These are phyloP conservation scores for Penicillium sp. DNA, from an alignment of 2,329 filamentous ascomycete genomes.

Conservation along the genomic window DNA sequence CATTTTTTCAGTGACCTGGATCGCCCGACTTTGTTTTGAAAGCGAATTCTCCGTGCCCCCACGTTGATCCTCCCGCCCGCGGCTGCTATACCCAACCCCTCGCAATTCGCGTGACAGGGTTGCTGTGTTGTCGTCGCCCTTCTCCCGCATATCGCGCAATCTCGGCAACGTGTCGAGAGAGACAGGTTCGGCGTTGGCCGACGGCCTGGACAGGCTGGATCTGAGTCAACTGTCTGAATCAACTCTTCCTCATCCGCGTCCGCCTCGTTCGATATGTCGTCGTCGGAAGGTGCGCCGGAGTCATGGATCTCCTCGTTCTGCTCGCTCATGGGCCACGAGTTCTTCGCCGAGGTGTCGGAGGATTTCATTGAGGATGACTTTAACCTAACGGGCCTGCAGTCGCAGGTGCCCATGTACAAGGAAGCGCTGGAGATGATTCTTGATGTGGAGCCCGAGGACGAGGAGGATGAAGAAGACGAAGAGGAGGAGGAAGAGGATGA, in stretches of 20 bases:
- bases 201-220: constrained; percentile 51
- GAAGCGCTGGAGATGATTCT: constrained; percentile 99
- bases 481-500: constrained; percentile 70
- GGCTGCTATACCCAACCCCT: constrained; percentile 1
- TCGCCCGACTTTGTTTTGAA: not conserved
- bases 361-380: constrained; percentile 99
- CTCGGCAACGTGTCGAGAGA: constrained; percentile 49
- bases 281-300: constrained; percentile 61
- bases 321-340: constrained; percentile 92
- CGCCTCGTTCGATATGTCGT: constrained; percentile 46
- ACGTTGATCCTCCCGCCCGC: constrained; percentile 7
- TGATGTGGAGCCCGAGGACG: constrained; percentile 93
- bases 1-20: not conserved
- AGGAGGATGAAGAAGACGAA: constrained; percentile 66
- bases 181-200: constrained; percentile 47
- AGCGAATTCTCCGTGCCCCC: not conserved
- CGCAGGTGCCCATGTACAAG: constrained; percentile 97
- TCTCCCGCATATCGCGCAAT: constrained; percentile 18
- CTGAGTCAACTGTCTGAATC: constrained; percentile 48
- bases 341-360: constrained; percentile 97
- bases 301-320: constrained; percentile 99
- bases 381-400: constrained; percentile 93
- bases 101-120: constrained; percentile 19
- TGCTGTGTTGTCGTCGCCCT: constrained; percentile 15
- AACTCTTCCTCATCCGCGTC: constrained; percentile 41